Evolutionary conservation across 176 grass and related monocot genomes (phyloP), one percentile per base, ranked within the genome.

Genomic region (Calamus simplicifolius): DNA sequence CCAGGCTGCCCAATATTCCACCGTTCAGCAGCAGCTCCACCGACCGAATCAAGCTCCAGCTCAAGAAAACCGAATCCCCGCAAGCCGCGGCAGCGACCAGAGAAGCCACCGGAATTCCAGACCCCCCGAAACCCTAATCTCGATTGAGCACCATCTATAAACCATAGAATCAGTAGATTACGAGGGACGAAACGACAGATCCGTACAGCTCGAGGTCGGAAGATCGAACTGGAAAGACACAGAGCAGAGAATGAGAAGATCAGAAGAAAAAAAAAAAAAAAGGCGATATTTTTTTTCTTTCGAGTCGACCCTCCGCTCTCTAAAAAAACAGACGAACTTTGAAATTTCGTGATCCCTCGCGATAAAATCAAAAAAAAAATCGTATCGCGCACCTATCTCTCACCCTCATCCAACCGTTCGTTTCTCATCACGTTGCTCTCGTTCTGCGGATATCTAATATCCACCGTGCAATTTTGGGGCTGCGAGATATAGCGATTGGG

Each of bases 91-190:
- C 35, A 2, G 35, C 35, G 35, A 8, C 35, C 8, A 8, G 35
- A 43, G 35, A 43, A 43, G 8, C 35, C 35, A 43, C 35, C 35
- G 10, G 0, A 43, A 43, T 43, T 43, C 35, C 7, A 13, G 35
- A 12, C 7, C 7, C 1, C 30, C 35, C 35, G 35, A 43, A 43
- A 43, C 35, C 35, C 35, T 43, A 43, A 43, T 43, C 35, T 43
- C 8, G 35, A 43, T 13, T 43, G 8, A 3, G 6, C 1, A 43
- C 10, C 35, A 8, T 8, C 35, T 43, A 43, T 43, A 18, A 76
- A 64, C 66, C 66, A 59, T 76, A 17, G 60, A 72, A 73, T 56
- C 16, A 30, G 54, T 52, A 49, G 54, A 68, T 28, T 63, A 48
- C 60, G 52, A n/a, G 38, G 30, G 56, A 8, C n/a, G 6, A 59